Evolutionary conservation across 192 early-diverging fungal species (phyloP).

Genomic region (Gryganskiella cystojenkinii): DNA sequence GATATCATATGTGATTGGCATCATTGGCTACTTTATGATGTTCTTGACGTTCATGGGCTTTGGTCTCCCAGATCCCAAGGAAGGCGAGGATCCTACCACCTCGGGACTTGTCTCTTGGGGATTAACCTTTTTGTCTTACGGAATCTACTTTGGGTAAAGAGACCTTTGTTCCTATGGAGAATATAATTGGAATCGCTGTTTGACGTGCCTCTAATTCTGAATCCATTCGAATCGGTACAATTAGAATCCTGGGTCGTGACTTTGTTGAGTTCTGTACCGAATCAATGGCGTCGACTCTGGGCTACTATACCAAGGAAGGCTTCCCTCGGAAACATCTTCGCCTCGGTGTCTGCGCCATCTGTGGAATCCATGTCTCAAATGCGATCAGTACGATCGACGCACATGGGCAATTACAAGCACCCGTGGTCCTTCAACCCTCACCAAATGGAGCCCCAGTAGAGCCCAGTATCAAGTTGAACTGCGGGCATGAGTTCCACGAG

Average conservation of each 20-base stretch:
- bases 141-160: constrained; percentile 71
- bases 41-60: constrained; percentile 68
- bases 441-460: constrained; percentile 39
- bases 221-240: too few species aligned
- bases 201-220: too few species aligned
- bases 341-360: constrained; percentile 66
- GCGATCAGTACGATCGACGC: constrained; percentile 49
- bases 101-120: constrained; percentile 47
- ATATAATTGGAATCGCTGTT: too few species aligned
- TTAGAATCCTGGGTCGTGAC: constrained; percentile 66
- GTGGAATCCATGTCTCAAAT: constrained; percentile 60
- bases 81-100: constrained; percentile 48
- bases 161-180: too few species aligned
- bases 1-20: constrained; percentile 66
- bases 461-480: constrained; percentile 53
- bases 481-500: constrained; percentile 69
- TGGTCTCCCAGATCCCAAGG: constrained; percentile 15
- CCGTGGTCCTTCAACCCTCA: constrained; percentile 41
- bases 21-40: constrained; percentile 63
- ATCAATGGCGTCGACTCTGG: constrained; percentile 70
- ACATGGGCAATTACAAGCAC: constrained; percentile 41
- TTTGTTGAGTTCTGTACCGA: constrained; percentile 73
- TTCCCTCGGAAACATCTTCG: constrained; percentile 66
- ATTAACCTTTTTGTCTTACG: constrained; percentile 63
- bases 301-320: constrained; percentile 71